Conservation (phyloP, 495 filamentous ascomycete species). For the Clavariopsis aquatica region DNA sequence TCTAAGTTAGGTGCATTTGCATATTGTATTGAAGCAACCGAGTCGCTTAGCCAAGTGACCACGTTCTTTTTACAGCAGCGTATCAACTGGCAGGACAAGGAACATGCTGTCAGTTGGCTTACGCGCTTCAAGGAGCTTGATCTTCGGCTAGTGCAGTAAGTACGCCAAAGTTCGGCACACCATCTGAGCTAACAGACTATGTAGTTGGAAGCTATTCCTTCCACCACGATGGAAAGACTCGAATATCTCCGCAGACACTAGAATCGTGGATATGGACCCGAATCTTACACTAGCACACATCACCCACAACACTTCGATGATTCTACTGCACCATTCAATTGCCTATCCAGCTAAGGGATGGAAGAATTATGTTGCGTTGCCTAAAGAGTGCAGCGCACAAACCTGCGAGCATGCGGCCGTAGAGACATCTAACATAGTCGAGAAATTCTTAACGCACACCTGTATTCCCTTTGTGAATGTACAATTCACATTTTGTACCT, state of each 20-base stretch:
- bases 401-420: conserved; percentile 13
- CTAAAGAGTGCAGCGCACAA: conserved; percentile 10
- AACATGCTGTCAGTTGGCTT: conserved; percentile 18
- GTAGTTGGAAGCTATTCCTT: conserved; percentile 14
- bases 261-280: conserved; percentile 16
- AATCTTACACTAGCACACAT: conserved; percentile 19
- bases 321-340: conserved; percentile 15
- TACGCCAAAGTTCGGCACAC: not conserved
- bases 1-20: conserved; percentile 19
- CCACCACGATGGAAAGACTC: conserved; percentile 20
- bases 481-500: conserved; percentile 17
- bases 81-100: conserved; percentile 19
- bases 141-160: conserved; percentile 13
- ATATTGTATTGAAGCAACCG: conserved; percentile 18
- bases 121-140: conserved; percentile 16
- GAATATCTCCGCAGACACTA: conserved; percentile 7
- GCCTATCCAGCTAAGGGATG: conserved; percentile 15
- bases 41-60: conserved; percentile 16
- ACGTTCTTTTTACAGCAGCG: conserved; percentile 24
- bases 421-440: conserved; percentile 8
- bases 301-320: conserved; percentile 22
- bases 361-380: conserved; percentile 13
- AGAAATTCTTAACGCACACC: conserved; percentile 7
- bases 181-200: not conserved
- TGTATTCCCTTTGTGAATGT: conserved; percentile 11